Evolutionary conservation across 1,139 yeast genomes (phyloP).

Genomic region (Oligophagozyma castellii): DNA sequence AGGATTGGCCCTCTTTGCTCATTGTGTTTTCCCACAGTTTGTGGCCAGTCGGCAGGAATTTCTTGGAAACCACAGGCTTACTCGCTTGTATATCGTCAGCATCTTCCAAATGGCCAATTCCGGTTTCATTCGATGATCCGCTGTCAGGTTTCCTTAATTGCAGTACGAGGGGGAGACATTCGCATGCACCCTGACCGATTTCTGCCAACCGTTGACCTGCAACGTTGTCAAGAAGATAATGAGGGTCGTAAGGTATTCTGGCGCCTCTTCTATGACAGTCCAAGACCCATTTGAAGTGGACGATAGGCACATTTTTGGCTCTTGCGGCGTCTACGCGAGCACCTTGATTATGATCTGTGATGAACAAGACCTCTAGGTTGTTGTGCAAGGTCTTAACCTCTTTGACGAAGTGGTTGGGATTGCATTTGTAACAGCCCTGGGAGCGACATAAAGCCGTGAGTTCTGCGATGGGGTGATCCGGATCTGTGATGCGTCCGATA

Average conservation of each 20-base stretch:
- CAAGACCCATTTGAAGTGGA: slow-evolving; percentile 64
- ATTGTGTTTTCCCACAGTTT: slow-evolving; percentile 18
- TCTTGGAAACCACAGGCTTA: slow-evolving; percentile 5
- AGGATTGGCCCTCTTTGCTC: slow-evolving; percentile 4
- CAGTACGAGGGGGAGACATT: slow-evolving; percentile 32
- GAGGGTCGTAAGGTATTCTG: slow-evolving; percentile 36
- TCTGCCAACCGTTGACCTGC: slow-evolving; percentile 11
- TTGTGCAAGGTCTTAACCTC: slow-evolving; percentile 9
- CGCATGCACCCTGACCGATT: slow-evolving; percentile 37
- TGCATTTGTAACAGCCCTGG: slow-evolving; percentile 13
- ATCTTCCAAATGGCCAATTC: slow-evolving; percentile 4
- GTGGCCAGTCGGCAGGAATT: slow-evolving; percentile 15
- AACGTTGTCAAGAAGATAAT: slow-evolving; percentile 29
- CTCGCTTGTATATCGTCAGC: slow-evolving; percentile 3
- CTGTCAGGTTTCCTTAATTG: slow-evolving; percentile 7
- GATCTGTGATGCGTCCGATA: slow-evolving; percentile 16
- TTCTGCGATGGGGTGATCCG: slow-evolving; percentile 4
- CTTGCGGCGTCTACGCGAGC: slow-evolving; percentile 20
- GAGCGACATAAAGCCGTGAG: slow-evolving; percentile 12
- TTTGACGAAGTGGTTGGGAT: slow-evolving; percentile 15
- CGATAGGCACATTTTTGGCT: slow-evolving; percentile 31
- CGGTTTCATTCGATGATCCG: background rate
- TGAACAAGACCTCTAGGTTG: slow-evolving; percentile 12
- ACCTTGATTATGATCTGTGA: slow-evolving; percentile 18
- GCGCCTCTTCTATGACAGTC: slow-evolving; percentile 54